Conservation (phyloP, 192 early-diverging fungal species). For the Lobosporangium transversale region DNA sequence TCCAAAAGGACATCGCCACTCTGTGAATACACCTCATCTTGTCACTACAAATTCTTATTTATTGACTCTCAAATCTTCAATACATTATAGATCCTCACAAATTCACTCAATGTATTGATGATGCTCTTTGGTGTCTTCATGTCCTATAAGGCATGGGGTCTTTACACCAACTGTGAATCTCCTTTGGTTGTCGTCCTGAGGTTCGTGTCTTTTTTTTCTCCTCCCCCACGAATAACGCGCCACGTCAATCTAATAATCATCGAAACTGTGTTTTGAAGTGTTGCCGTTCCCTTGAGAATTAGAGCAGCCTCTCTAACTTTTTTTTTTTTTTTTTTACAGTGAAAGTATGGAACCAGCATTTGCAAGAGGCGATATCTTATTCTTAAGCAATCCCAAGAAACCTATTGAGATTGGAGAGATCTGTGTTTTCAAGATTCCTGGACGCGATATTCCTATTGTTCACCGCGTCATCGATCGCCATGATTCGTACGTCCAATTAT, state of each 20-base stretch:
- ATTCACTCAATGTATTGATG: conserved; percentile 84
- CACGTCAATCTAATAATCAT: too few relatives aligned
- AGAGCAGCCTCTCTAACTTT: too few relatives aligned
- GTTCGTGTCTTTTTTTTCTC: conserved; percentile 48
- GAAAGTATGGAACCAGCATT: conserved; percentile 99
- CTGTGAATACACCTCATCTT: too few relatives aligned
- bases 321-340: conserved; percentile 49
- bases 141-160: conserved; percentile 93
- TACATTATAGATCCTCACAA: conserved; percentile 44
- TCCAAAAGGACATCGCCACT: too few relatives aligned
- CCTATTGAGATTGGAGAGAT: conserved; percentile 93
- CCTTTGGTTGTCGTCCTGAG: conserved; percentile 97
- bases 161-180: conserved; percentile 91
- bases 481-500: conserved; percentile 72
- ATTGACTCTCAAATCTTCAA: too few relatives aligned
- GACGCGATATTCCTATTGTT: conserved; percentile 93
- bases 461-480: conserved; percentile 96
- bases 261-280: too few relatives aligned
- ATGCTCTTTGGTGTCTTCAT: conserved; percentile 93
- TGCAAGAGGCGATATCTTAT: conserved; percentile 91
- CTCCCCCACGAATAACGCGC: too few relatives aligned
- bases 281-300: too few relatives aligned
- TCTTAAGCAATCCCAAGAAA: conserved; percentile 76
- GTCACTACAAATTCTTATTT: too few relatives aligned
- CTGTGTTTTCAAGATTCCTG: conserved; percentile 91